Evolutionary conservation across 192 early-diverging fungal genomes (phyloP).

Genomic region (Irineochytrium annulatum): DNA sequence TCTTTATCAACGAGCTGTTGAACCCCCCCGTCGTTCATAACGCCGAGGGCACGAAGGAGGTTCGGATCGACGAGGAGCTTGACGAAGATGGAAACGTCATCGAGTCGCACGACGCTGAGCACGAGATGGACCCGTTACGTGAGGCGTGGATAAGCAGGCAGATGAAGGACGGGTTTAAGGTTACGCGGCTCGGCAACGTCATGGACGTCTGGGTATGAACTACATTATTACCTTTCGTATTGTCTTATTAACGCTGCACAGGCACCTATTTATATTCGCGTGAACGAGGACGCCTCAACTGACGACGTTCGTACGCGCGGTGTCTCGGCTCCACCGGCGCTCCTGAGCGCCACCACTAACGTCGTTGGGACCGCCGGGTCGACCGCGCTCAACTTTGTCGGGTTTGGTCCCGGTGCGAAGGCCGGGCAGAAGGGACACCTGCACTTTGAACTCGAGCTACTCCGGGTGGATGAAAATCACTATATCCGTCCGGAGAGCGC

Average conservation of each 20-base stretch:
- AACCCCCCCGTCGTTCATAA: background rate
- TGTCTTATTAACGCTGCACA: conserved; percentile 13
- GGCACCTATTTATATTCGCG: conserved; percentile 39
- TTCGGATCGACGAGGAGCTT: background rate
- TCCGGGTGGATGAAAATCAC: background rate
- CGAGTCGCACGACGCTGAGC: too few species aligned
- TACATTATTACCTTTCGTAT: conserved; percentile 1
- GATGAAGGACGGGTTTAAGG: conserved; percentile 38
- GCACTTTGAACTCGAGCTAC: conserved; percentile 33
- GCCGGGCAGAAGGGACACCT: conserved; percentile 28
- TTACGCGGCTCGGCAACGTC: conserved; percentile 11
- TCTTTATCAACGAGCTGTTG: conserved; percentile 30
- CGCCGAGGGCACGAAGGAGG: background rate
- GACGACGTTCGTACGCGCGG: background rate
- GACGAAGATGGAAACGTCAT: background rate
- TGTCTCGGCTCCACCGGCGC: background rate
- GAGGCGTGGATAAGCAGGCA: conserved; percentile 16
- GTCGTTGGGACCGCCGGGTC: background rate
- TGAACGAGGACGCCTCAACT: conserved; percentile 11
- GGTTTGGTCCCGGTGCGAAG: conserved; percentile 1
- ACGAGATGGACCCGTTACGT: background rate
- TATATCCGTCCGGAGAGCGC: conserved; percentile 1
- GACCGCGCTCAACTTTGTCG: background rate
- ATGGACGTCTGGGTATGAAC: conserved; percentile 31
- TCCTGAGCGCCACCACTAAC: background rate